These are phyloP conservation scores for Setaria italica DNA, from an alignment of 202 grass and related monocot genomes.

Conservation along the genomic window DNA sequence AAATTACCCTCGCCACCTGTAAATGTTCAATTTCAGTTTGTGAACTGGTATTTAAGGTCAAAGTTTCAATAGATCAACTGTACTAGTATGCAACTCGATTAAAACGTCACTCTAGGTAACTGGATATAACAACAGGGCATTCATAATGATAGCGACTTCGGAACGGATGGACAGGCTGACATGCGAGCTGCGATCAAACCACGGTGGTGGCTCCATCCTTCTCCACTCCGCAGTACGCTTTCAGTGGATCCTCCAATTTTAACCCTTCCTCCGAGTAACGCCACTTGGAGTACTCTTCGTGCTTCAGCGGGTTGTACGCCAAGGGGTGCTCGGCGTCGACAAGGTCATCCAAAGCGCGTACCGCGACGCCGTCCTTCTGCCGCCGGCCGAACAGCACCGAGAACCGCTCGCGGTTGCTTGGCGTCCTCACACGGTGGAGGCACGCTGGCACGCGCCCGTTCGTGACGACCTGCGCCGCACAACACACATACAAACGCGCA, in stretches of 20 bases:
- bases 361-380: slow-evolving; percentile 6
- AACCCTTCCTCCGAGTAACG: slow-evolving; percentile 11
- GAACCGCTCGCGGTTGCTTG: slow-evolving; percentile 52
- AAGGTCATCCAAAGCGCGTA: slow-evolving; percentile 28
- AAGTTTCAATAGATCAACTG: no score
- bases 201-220: not conserved
- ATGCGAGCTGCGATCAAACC: not conserved
- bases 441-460: slow-evolving; percentile 57
- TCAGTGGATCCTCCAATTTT: not conserved
- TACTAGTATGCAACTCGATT: no score
- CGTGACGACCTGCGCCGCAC: slow-evolving; percentile 42
- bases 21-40: no score
- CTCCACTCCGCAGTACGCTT: not conserved
- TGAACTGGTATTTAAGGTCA: no score
- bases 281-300: slow-evolving; percentile 29
- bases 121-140: not conserved
- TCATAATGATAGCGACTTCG: not conserved
- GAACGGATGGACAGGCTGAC: not conserved
- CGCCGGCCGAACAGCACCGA: slow-evolving; percentile 32
- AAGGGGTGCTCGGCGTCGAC: slow-evolving; percentile 33
- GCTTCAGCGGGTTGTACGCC: slow-evolving; percentile 3
- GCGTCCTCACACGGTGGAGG: slow-evolving; percentile 53
- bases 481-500: no score
- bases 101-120: no score
- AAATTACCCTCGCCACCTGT: no score